phyloP scores from a whole-genome alignment of 164 flowering plant genomes.

The Aristolochia californica region DNA sequence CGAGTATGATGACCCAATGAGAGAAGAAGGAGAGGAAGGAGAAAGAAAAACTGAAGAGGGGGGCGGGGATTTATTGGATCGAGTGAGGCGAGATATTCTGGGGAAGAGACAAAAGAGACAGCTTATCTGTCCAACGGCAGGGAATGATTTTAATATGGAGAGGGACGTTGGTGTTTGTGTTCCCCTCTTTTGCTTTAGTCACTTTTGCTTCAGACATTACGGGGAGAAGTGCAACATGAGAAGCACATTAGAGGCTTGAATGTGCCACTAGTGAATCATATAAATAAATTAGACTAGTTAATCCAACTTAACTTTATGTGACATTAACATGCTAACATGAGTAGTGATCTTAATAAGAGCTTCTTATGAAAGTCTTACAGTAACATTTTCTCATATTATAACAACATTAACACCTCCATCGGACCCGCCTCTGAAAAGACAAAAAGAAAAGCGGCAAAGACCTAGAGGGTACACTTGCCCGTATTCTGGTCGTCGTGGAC shows the following conservation, averaged over 20 bases:
- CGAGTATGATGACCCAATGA: background rate
- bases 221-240: background rate
- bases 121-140: conserved; percentile 36
- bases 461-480: background rate
- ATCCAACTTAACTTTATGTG: background rate
- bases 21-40: background rate
- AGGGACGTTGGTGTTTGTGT: conserved; percentile 16
- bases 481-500: no score
- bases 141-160: conserved; percentile 10
- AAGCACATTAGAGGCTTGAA: background rate
- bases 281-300: no score
- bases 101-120: conserved; percentile 41
- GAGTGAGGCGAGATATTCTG: background rate
- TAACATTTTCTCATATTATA: background rate
- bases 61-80: background rate
- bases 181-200: conserved; percentile 17
- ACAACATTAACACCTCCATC: background rate
- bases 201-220: conserved; percentile 5
- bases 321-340: background rate
- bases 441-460: background rate
- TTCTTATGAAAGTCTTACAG: background rate
- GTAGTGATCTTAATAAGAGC: background rate
- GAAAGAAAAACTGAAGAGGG: background rate
- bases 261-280: no score
- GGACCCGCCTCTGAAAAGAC: background rate